phyloP scores from a whole-genome alignment of 441 rosid genomes.

The Gossypium schwendimanii region DNA sequence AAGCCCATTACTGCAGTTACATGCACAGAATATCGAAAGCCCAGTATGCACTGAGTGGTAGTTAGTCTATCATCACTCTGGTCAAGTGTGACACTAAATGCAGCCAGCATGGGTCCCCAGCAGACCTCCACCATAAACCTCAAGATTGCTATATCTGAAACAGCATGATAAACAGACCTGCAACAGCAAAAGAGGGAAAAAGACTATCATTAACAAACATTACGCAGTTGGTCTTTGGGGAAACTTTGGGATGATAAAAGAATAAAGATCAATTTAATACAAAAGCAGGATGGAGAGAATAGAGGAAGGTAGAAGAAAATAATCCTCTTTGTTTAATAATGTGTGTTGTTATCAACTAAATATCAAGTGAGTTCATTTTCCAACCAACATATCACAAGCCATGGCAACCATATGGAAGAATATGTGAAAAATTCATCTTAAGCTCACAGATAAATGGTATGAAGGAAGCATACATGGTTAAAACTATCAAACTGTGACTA shows the following conservation, averaged over 20 bases:
- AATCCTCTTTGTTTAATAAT: not conserved
- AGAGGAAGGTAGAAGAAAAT: not conserved
- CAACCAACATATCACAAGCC: not conserved
- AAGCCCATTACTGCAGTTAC: slow-evolving; percentile 92
- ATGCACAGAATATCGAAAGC: slow-evolving; percentile 83
- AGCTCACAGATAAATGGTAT: not conserved
- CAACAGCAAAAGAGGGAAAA: slow-evolving; percentile 18
- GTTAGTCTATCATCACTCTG: slow-evolving; percentile 94
- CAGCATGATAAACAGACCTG: slow-evolving; percentile 79
- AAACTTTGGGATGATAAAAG: not conserved
- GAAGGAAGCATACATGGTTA: not conserved
- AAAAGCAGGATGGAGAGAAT: not conserved
- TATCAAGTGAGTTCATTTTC: not conserved
- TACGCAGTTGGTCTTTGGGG: not conserved
- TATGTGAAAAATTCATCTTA: not conserved
- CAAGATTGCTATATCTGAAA: slow-evolving; percentile 78
- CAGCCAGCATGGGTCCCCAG: slow-evolving; percentile 99
- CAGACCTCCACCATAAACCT: slow-evolving; percentile 97
- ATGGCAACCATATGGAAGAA: not conserved
- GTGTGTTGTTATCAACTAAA: not conserved
- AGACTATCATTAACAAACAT: not conserved
- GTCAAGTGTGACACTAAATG: slow-evolving; percentile 90
- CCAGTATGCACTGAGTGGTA: slow-evolving; percentile 81
- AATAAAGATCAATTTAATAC: not conserved
- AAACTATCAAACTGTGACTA: not conserved